Conservation (phyloP, 306 rosid species). For the Trifolium pratense region DNA sequence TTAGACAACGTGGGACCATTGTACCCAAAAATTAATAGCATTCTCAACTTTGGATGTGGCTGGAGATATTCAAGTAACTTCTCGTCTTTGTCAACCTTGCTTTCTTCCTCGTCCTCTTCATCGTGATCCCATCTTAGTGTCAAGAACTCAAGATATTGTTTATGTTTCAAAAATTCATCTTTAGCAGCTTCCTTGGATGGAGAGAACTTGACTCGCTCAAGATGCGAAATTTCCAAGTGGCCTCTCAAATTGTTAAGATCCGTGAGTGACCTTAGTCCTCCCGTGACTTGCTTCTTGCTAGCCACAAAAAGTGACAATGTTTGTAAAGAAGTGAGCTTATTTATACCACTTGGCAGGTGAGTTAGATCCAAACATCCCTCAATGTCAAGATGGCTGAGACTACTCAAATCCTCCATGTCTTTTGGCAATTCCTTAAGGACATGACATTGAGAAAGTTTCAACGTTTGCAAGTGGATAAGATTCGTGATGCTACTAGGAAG, state of each 20-base stretch:
- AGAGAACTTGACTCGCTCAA: neutral
- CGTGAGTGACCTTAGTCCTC: neutral
- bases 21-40: neutral
- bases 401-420: neutral
- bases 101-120: neutral
- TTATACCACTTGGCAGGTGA: slow-evolving; percentile 18
- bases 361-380: neutral
- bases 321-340: slow-evolving; percentile 1
- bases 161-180: neutral
- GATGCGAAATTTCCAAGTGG: neutral
- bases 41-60: neutral
- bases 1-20: neutral
- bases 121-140: slow-evolving; percentile 3
- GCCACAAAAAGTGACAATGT: slow-evolving; percentile 26
- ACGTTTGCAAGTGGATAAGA: slow-evolving; percentile 7
- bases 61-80: neutral
- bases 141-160: slow-evolving; percentile 4
- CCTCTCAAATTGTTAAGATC: slow-evolving; percentile 3
- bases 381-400: slow-evolving; percentile 32
- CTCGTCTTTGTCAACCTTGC: neutral
- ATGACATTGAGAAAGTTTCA: neutral
- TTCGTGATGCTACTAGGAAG: slow-evolving; percentile 18
- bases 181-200: neutral
- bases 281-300: neutral
- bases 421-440: slow-evolving; percentile 14